Evolutionary conservation across 345 rosid genomes (phyloP), one percentile per base, ranked within the genome.

Genomic region (Physaria fendleri): DNA sequence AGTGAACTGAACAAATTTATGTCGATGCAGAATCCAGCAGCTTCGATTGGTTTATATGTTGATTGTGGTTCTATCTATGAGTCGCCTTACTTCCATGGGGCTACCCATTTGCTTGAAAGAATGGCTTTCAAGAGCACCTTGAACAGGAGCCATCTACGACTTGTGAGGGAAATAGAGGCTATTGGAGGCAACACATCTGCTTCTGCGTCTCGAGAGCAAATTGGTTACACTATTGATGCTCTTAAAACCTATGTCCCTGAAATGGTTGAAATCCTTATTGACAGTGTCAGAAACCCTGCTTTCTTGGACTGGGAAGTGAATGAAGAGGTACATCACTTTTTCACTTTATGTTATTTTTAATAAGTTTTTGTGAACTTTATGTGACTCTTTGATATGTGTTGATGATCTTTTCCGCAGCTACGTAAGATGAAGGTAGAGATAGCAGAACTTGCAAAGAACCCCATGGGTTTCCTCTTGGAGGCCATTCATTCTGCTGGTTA

Each of bases 241-340:
- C 69, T 85, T 39, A 87, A 85, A 73, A 82, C 82, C 23, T 80
- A 79, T 68, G 76, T 82, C 4, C 89, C 89, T 60, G 77, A 79
- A 74, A 79, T 85, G 89, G 87, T 82, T 22, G 92, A 84, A 65
- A 76, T 87, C 72, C 85, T 85, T 56, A 37, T 87, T 64, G 89
- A 85, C 65, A 77, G 73, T 47, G 82, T 82, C 30, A 75, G 89
- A 64, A 87, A 84, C 64, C 89, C 92, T 46, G 87, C 77, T 35
- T 87, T 87, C 78, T 66, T 87, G 72, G 92, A 87, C 59, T 87
- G 92, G 92, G 95, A 85, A 73, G 79, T 87, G 35, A 78, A 72
- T 58, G 92, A 84, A 71, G 84, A 85, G 87, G 87, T 82, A 78
- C 5, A 27, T 41, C 22, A 42, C 9, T 45, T 11, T 59, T 18